Percentiles rank a stretch among this genome's conserved stretches.
phyloP scores from a whole-genome alignment of 768 basidiomycete genomes.

The Collybia sordida region DNA sequence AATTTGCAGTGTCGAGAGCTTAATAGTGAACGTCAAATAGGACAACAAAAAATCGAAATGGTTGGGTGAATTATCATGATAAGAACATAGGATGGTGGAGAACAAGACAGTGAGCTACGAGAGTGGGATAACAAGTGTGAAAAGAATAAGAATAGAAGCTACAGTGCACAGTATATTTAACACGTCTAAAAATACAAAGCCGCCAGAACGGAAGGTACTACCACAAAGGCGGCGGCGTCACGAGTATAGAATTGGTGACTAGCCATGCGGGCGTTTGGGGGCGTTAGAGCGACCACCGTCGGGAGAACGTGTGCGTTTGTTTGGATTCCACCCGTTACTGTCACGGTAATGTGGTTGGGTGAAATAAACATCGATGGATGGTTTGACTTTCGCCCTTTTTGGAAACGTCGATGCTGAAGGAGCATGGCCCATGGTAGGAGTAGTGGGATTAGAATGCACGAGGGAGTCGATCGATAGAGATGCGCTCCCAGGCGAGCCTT shows the following conservation, averaged over 20 bases:
- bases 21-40: no score
- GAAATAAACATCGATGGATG: constrained; percentile 50
- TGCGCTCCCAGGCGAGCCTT: constrained; percentile 30
- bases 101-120: no score
- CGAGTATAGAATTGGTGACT: not conserved
- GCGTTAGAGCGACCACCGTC: constrained; percentile 16
- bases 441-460: constrained; percentile 69
- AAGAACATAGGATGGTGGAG: no score
- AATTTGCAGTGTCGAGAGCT: no score
- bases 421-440: constrained; percentile 41
- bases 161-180: constrained; percentile 12
- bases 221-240: constrained; percentile 14
- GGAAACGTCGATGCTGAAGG: constrained; percentile 8
- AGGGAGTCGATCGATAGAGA: constrained; percentile 64
- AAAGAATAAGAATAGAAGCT: constrained; percentile 14
- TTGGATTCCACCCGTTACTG: constrained; percentile 16
- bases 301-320: constrained; percentile 22
- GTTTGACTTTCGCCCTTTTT: constrained; percentile 25
- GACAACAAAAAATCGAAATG: no score
- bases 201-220: not conserved
- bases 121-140: no score
- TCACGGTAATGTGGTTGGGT: constrained; percentile 21
- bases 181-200: not conserved
- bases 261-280: constrained; percentile 14
- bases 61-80: no score